Conservation (phyloP, 106 monocot genomes). For the Posidonia australis region DNA sequence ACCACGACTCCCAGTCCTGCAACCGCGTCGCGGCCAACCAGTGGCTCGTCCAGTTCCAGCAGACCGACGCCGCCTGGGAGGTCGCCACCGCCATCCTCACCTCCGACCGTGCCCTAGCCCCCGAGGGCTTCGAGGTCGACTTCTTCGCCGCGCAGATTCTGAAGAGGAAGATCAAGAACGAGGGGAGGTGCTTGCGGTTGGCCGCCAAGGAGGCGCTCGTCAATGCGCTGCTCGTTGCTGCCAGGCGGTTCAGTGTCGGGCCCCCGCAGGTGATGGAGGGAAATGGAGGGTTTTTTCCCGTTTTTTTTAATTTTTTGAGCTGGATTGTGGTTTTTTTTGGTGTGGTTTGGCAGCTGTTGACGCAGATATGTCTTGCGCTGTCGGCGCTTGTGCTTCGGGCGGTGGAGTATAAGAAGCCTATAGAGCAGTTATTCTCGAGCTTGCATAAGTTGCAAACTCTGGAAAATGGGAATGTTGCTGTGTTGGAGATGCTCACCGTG, state of each 20-base stretch:
- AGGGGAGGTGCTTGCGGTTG: conserved; percentile 42
- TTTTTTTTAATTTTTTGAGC: background rate
- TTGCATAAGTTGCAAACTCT: conserved; percentile 58
- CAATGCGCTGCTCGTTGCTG: conserved; percentile 64
- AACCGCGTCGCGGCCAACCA: conserved; percentile 87
- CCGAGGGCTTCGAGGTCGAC: conserved; percentile 54
- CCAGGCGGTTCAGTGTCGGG: conserved; percentile 55
- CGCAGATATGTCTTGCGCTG: conserved; percentile 90
- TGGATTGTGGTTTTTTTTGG: background rate
- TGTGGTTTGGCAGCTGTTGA: conserved; percentile 49
- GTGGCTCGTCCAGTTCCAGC: conserved; percentile 93
- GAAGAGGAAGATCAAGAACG: conserved; percentile 79
- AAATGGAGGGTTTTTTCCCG: background rate
- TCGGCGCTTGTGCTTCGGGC: conserved; percentile 63
- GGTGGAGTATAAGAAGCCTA: conserved; percentile 60
- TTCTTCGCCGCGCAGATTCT: conserved; percentile 99
- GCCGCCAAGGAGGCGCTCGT: conserved; percentile 56
- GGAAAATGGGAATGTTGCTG: conserved; percentile 64
- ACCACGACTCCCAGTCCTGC: conserved; percentile 67
- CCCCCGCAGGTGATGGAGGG: conserved; percentile 51
- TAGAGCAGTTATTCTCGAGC: conserved; percentile 74
- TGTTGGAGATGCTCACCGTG: conserved; percentile 89
- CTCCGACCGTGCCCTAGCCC: conserved; percentile 3
- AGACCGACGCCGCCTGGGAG: conserved; percentile 66
- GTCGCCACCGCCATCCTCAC: conserved; percentile 78